These are phyloP conservation scores for Diatrype stigma DNA, from an alignment of 2,329 filamentous ascomycete species.

Conservation along the genomic window DNA sequence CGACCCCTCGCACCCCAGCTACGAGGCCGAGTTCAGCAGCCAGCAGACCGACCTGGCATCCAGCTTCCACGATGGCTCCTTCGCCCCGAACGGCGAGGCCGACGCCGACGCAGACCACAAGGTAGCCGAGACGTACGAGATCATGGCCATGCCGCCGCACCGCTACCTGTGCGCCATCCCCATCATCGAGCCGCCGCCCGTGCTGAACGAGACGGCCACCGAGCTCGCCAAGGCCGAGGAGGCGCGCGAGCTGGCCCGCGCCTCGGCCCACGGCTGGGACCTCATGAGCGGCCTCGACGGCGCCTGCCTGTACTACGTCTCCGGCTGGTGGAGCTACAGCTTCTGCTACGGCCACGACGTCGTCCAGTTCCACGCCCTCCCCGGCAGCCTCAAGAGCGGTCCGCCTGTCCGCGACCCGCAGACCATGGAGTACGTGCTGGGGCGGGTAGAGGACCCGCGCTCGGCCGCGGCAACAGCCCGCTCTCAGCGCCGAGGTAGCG, in stretches of 20 bases:
- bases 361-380: conserved; percentile 83
- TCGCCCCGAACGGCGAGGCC: conserved; percentile 7
- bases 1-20: conserved; percentile 33
- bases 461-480: conserved; percentile 17
- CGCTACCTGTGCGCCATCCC: conserved; percentile 85
- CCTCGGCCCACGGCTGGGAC: conserved; percentile 74
- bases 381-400: conserved; percentile 61
- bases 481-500: conserved; percentile 21
- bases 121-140: conserved; percentile 58
- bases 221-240: conserved; percentile 68
- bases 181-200: conserved; percentile 52
- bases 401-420: conserved; percentile 74
- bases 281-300: conserved; percentile 73
- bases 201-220: conserved; percentile 62
- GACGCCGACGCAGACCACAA: conserved; percentile 27
- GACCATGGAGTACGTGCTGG: conserved; percentile 73
- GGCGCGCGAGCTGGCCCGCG: conserved; percentile 73
- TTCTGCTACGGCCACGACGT: conserved; percentile 89
- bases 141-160: conserved; percentile 65
- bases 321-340: conserved; percentile 93
- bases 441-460: conserved; percentile 44
- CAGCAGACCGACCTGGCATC: conserved; percentile 23
- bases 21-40: conserved; percentile 27
- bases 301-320: conserved; percentile 74
- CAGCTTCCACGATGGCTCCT: conserved; percentile 20